A percentile compares a stretch with the other conserved stretches of the same genome.
phyloP scores from a whole-genome alignment of 106 monocot genomes.

The Amphibolis antarctica region DNA sequence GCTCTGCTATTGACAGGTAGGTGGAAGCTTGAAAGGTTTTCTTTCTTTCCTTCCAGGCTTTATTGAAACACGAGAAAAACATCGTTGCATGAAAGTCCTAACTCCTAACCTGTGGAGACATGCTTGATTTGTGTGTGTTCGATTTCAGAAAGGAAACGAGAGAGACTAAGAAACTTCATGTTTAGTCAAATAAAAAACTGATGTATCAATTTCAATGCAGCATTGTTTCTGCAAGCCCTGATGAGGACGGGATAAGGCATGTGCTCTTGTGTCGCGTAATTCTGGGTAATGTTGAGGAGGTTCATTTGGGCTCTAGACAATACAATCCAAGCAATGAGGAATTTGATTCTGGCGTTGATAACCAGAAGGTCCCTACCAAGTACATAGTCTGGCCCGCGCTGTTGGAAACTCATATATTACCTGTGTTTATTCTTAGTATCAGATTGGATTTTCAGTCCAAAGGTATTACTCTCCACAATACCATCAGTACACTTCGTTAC shows the following conservation, averaged over 20 bases:
- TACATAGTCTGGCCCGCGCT: constrained; percentile 44
- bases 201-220: constrained; percentile 19
- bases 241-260: constrained; percentile 32
- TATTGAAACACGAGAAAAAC: too few relatives aligned
- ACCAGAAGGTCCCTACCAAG: constrained; percentile 20
- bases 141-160: too few relatives aligned
- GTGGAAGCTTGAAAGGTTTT: neutral
- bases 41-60: neutral
- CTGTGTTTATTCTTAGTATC: constrained; percentile 25
- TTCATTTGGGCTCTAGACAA: constrained; percentile 31
- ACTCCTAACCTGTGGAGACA: too few relatives aligned
- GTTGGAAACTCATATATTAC: constrained; percentile 35
- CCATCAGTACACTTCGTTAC: neutral
- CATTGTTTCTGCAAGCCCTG: constrained; percentile 25
- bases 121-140: too few relatives aligned
- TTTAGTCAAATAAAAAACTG: neutral
- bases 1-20: constrained; percentile 32
- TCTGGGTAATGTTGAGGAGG: constrained; percentile 39
- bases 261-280: constrained; percentile 44
- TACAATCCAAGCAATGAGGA: constrained; percentile 22
- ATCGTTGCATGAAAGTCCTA: too few relatives aligned
- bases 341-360: constrained; percentile 53
- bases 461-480: neutral
- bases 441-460: constrained; percentile 1
- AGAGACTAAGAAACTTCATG: neutral